phyloP scores from a whole-genome alignment of 108 stramenopile species.

The Nannochloropsis granulata region DNA sequence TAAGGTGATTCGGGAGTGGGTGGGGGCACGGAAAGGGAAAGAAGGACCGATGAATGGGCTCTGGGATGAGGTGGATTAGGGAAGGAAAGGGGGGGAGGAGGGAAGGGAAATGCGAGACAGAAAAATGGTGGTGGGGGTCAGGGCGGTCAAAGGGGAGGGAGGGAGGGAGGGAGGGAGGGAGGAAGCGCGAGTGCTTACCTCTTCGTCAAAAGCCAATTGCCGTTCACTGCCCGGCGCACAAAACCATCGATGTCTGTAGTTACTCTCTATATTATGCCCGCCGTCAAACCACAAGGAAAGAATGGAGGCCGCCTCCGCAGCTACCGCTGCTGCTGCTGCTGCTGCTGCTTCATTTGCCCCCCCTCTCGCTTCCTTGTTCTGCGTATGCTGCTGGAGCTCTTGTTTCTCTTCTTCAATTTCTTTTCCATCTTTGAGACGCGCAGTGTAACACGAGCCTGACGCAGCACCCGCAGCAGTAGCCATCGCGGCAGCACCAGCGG shows the following conservation, averaged over 20 bases:
- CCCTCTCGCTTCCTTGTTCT: too few species aligned
- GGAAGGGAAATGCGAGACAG: not conserved
- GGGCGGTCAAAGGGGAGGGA: not conserved
- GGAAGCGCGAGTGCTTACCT: not conserved
- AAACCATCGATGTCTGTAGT: not conserved
- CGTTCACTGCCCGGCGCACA: not conserved
- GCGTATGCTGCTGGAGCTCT: too few species aligned
- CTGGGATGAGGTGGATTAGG: too few species aligned
- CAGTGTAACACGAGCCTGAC: too few species aligned
- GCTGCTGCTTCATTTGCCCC: too few species aligned
- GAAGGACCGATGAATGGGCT: too few species aligned
- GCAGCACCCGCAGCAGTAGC: too few species aligned
- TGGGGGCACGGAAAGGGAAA: too few species aligned
- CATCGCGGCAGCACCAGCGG: too few species aligned
- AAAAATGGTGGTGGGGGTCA: not conserved
- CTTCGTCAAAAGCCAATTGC: not conserved
- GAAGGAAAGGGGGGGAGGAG: not conserved
- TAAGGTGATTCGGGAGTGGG: too few species aligned
- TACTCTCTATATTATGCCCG: not conserved
- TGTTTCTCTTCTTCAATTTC: too few species aligned
- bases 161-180: not conserved
- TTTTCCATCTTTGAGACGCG: too few species aligned
- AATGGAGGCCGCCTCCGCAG: not conserved
- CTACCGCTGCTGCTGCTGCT: not conserved
- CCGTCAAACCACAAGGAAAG: not conserved